phyloP scores from a whole-genome alignment of 2,329 filamentous ascomycete genomes.

The Scytalidium sp. region DNA sequence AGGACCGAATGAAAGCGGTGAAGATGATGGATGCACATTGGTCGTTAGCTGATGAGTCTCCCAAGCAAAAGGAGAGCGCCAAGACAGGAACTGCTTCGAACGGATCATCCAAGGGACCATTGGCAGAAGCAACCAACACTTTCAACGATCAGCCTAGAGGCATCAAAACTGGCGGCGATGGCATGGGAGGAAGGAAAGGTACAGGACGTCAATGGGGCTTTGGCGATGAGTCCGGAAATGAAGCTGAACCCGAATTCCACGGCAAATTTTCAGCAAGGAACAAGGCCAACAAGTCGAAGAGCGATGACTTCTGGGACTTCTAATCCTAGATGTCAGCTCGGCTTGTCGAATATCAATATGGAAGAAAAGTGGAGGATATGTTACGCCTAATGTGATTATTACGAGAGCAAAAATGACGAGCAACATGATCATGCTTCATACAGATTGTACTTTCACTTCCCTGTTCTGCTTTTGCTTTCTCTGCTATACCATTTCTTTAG shows the following conservation, averaged over 20 bases:
- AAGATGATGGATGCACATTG: constrained; percentile 71
- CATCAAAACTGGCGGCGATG: constrained; percentile 27
- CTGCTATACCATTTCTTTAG: too few relatives aligned
- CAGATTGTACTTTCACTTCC: too few relatives aligned
- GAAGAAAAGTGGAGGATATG: too few relatives aligned
- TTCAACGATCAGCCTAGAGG: constrained; percentile 19
- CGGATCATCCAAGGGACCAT: constrained; percentile 18
- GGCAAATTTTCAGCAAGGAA: constrained; percentile 22
- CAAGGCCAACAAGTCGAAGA: constrained; percentile 22
- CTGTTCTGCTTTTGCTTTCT: too few relatives aligned
- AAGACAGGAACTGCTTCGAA: constrained; percentile 15
- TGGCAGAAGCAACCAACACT: constrained; percentile 23
- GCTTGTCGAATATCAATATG: background rate
- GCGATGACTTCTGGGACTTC: constrained; percentile 35
- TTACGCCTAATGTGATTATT: too few relatives aligned
- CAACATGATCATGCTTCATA: too few relatives aligned
- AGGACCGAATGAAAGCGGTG: constrained; percentile 65
- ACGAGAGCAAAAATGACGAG: too few relatives aligned
- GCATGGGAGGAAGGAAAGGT: constrained; percentile 25
- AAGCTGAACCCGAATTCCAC: constrained; percentile 25
- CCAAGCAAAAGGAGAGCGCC: constrained; percentile 41
- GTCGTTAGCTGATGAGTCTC: constrained; percentile 53
- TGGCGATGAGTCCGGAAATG: constrained; percentile 48
- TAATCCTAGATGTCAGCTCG: constrained; percentile 11
- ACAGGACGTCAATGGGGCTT: constrained; percentile 49